These are phyloP conservation scores for Drosera spatulata DNA, from an alignment of 179 eudicot species.

Conservation along the genomic window DNA sequence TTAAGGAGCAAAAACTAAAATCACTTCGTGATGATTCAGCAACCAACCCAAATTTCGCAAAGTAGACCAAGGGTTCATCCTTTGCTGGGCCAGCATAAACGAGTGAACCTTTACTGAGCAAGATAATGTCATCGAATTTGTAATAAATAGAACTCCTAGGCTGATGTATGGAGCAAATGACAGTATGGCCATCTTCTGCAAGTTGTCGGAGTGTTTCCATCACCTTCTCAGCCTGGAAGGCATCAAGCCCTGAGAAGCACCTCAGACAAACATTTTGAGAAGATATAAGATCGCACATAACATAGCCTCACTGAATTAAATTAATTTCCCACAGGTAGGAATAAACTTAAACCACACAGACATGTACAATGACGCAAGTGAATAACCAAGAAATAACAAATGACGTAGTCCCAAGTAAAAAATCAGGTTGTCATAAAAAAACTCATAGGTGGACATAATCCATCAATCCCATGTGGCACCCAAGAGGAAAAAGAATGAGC, in stretches of 20 bases:
- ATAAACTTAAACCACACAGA: too few species aligned
- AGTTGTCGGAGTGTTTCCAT: constrained; percentile 94
- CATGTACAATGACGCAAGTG: too few species aligned
- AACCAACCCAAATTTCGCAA: constrained; percentile 76
- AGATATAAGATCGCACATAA: too few species aligned
- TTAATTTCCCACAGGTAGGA: too few species aligned
- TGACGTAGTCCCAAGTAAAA: too few species aligned
- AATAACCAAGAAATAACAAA: too few species aligned
- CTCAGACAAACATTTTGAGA: neutral
- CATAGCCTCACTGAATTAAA: too few species aligned
- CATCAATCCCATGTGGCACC: too few species aligned
- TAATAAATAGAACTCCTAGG: constrained; percentile 92
- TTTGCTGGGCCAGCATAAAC: constrained; percentile 85
- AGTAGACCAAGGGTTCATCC: constrained; percentile 63
- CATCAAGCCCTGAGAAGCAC: constrained; percentile 78
- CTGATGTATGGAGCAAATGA: constrained; percentile 98
- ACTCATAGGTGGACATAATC: too few species aligned
- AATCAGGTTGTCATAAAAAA: too few species aligned
- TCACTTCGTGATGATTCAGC: constrained; percentile 7
- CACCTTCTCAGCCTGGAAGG: constrained; percentile 97
- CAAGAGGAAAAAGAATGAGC: too few species aligned
- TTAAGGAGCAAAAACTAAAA: too few species aligned
- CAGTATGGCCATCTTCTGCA: constrained; percentile 96
- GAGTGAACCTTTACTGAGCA: constrained; percentile 78
- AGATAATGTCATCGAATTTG: constrained; percentile 90